Base-by-base conservation (phyloP, 2,329 filamentous ascomycete species). In the Sarocladiaceae sp. region DNA sequence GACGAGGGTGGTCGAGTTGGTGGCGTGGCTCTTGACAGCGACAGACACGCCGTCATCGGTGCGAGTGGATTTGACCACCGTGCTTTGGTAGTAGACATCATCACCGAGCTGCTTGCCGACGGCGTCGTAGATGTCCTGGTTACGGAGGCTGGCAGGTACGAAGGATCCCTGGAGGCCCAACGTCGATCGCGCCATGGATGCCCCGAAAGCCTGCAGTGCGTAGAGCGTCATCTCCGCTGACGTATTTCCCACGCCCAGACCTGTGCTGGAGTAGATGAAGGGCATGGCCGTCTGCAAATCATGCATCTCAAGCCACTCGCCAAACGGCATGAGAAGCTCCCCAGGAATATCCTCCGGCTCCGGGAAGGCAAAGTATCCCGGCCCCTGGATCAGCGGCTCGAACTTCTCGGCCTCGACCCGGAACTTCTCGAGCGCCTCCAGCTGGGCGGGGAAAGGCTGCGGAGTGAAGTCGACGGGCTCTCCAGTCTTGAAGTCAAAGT, bases 281-380 rank as follows among this genome's bases (percentile, higher is more conserved):
- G 58, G 61, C 2, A 72, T 59, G 2, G 67, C 57, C 18, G 60
- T 65, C 15, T 61, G 53, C 4, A 78, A 53, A n/a, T 60, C 53
- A 53, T 75, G 66, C 53, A 76, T 74, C 24, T 59, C 53, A 10
- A 70, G 58, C 45, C 74, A 75, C 4, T 72, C 60, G 13, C 67
- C 63, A 46, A 70, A 76, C 2, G 70, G 64, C 5, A 73, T 53
- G n/a, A 69, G 52, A 2, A 78, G 56, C n/a, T 58, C 55, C 21
- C 51, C 46, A 5, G 55, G 55, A 16, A 58, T 55, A 12, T 53
- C 49, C 2, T 45, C 45, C 0, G 70, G 65, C 0, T 73, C 57
- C 15, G 70, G 65, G 46, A 70, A 72, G 48, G 64, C 53, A 48
- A 49, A 58, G 50, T 61, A 65, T 7, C 59, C 61, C 0, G 64